These are phyloP conservation scores for Curvularia lunata DNA, from an alignment of 2,329 filamentous ascomycete species.

Conservation along the genomic window DNA sequence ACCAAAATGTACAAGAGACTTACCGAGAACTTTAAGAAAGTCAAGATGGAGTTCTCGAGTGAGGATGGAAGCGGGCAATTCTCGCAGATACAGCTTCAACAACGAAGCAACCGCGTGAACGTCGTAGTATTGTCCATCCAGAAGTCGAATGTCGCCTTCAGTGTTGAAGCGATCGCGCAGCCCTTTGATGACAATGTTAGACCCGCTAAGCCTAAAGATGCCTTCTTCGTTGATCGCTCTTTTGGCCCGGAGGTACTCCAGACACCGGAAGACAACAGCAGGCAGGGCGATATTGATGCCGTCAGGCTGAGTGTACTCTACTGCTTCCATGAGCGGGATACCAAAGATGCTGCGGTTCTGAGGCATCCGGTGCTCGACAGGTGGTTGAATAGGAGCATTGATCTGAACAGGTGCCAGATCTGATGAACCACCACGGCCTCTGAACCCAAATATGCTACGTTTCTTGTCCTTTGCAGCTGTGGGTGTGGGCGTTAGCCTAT, in stretches of 20 bases:
- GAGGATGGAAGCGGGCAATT: constrained; percentile 88
- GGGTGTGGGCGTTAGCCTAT: constrained; percentile 57
- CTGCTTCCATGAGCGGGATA: constrained; percentile 82
- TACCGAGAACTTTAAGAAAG: constrained; percentile 78
- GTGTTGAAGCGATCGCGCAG: constrained; percentile 91
- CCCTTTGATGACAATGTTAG: constrained; percentile 89
- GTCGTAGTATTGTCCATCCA: constrained; percentile 89
- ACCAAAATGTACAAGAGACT: constrained; percentile 27
- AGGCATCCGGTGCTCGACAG: constrained; percentile 43
- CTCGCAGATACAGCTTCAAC: constrained; percentile 90
- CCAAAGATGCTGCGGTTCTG: constrained; percentile 75
- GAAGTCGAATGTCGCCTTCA: constrained; percentile 87
- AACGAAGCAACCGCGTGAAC: constrained; percentile 95
- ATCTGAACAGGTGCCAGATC: constrained; percentile 58
- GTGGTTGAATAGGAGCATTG: constrained; percentile 22
- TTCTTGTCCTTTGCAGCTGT: constrained; percentile 82
- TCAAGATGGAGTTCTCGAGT: constrained; percentile 89
- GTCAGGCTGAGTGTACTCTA: constrained; percentile 75
- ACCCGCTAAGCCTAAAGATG: constrained; percentile 96
- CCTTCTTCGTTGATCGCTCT: constrained; percentile 86
- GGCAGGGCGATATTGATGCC: constrained; percentile 80
- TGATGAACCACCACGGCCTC: constrained; percentile 71
- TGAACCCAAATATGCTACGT: constrained; percentile 69
- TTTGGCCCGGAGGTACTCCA: constrained; percentile 88
- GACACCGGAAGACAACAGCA: constrained; percentile 91